Percentiles rank a stretch among this genome's conserved stretches.
Conservation (phyloP, 176 grass and related monocot genomes). For the Puya raimondii region DNA sequence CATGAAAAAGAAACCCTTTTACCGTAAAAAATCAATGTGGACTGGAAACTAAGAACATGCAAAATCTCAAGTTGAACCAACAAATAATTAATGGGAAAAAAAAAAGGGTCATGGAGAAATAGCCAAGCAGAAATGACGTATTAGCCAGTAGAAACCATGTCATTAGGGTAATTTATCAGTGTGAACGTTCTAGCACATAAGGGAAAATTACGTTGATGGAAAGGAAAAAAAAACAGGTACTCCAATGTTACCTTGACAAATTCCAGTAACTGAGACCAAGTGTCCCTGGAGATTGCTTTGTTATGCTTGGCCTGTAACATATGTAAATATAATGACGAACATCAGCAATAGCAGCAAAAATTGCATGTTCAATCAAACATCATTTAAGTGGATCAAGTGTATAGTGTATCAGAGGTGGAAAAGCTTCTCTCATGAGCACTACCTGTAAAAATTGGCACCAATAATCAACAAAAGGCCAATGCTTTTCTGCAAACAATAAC, state of each 20-base stretch:
- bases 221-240: neutral
- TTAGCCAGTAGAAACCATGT: too few species aligned
- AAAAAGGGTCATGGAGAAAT: too few species aligned
- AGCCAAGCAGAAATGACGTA: too few species aligned
- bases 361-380: too few species aligned
- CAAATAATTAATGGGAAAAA: too few species aligned
- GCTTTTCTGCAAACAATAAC: slow-evolving; percentile 83
- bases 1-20: neutral
- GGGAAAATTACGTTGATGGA: too few species aligned
- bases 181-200: too few species aligned
- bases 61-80: neutral
- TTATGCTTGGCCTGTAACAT: slow-evolving; percentile 77
- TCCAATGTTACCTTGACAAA: slow-evolving; percentile 75
- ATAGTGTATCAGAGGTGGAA: slow-evolving; percentile 12
- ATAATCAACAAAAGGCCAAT: slow-evolving; percentile 82
- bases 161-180: too few species aligned
- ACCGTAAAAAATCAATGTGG: too few species aligned
- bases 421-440: slow-evolving; percentile 4
- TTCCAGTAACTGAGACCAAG: slow-evolving; percentile 94
- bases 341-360: neutral
- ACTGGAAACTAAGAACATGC: neutral
- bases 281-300: slow-evolving; percentile 96
- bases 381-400: too few species aligned
- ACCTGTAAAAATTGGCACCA: slow-evolving; percentile 98
- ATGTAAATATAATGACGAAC: neutral